A percentile compares a stretch with the other conserved stretches of the same genome.
Conservation (phyloP, 768 basidiomycete species). For the Melanogaster broomeanus region DNA sequence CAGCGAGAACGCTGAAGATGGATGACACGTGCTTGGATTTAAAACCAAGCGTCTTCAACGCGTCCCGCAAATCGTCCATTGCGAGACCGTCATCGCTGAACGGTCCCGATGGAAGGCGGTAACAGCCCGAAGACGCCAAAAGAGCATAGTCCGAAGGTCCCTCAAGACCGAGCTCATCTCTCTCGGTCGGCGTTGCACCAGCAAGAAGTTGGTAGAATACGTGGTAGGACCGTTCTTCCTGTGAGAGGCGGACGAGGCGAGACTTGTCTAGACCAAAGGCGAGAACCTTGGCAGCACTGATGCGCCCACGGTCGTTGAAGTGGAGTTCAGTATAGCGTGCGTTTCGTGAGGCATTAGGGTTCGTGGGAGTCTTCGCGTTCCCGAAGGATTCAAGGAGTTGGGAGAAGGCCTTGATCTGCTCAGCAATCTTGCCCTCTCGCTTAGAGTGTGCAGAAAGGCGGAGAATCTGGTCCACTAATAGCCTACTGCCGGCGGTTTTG, state of each 20-base stretch:
- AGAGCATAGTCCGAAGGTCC: slow-evolving; percentile 60
- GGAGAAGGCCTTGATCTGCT: slow-evolving; percentile 56
- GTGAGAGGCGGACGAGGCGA: slow-evolving; percentile 49
- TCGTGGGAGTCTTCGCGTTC: slow-evolving; percentile 62
- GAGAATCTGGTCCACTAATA: slow-evolving; percentile 59
- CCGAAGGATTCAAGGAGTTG: slow-evolving; percentile 66
- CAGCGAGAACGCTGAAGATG: slow-evolving; percentile 53
- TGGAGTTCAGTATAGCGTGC: slow-evolving; percentile 62
- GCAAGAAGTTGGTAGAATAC: slow-evolving; percentile 68
- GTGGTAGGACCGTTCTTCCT: slow-evolving; percentile 66
- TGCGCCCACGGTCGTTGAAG: slow-evolving; percentile 57
- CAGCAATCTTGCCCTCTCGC: slow-evolving; percentile 49
- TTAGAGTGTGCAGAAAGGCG: slow-evolving; percentile 61
- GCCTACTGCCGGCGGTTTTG: slow-evolving; percentile 51
- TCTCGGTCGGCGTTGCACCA: slow-evolving; percentile 55
- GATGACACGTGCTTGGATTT: slow-evolving; percentile 58
- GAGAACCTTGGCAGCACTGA: slow-evolving; percentile 56
- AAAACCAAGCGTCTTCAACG: slow-evolving; percentile 59
- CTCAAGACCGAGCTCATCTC: slow-evolving; percentile 54
- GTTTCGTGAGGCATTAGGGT: slow-evolving; percentile 65
- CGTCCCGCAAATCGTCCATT: slow-evolving; percentile 58
- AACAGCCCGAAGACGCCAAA: slow-evolving; percentile 59
- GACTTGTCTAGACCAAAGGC: slow-evolving; percentile 68
- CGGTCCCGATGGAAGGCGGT: slow-evolving; percentile 62
- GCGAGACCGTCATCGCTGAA: slow-evolving; percentile 61